Evolutionary conservation across 805 yeast species (phyloP), one percentile per base, ranked within the genome.

Genomic region (Starmerella asiatica): DNA sequence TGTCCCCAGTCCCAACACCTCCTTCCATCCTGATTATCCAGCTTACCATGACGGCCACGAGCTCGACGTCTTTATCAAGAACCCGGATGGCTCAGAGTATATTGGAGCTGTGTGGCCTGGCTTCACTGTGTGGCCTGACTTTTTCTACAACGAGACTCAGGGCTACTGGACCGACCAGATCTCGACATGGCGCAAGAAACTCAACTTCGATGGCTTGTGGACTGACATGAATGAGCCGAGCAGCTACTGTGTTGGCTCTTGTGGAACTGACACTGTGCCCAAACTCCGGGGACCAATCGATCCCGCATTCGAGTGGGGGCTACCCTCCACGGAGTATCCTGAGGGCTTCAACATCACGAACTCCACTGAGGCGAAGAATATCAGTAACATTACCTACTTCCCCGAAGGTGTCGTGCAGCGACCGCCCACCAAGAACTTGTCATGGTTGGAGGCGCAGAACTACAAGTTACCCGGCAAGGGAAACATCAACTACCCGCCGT

Each of bases 31-130:
- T n/a, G 17, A 27, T 9, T 35, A 35, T 21, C 4, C 27, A n/a
- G 27, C 38, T n/a, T 35, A 35, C 21, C 23, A 23, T n/a, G 32
- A 35, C 15, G 38, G 38, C 14, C 38, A 35, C 20, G 38, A 35
- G n/a, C 4, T 28, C 26, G 38, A 35, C 27, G 21, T 35, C 6
- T 35, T 35, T 20, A 3, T 35, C 15, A 35, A 35, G n/a, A 28
- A 35, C 26, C 23, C 30, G 3, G 26, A 23, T 14, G 32, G 29
- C 4, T 4, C 23, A 3, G 38, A 35, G 27, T 35, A 35, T 21
- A 28, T 35, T 28, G 38, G 38, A 24, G 16, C 16, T 26, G 38
- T 35, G 5, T 35, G 38, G 38, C 38, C 38, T 15, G 38, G 38
- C 4, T 35, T 35, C 21, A 28, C 32, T 4, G 38, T 35, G 3